A percentile compares a stretch with the other conserved stretches of the same genome.
phyloP scores from a whole-genome alignment of 306 rosid genomes.

The Rosa rugosa region DNA sequence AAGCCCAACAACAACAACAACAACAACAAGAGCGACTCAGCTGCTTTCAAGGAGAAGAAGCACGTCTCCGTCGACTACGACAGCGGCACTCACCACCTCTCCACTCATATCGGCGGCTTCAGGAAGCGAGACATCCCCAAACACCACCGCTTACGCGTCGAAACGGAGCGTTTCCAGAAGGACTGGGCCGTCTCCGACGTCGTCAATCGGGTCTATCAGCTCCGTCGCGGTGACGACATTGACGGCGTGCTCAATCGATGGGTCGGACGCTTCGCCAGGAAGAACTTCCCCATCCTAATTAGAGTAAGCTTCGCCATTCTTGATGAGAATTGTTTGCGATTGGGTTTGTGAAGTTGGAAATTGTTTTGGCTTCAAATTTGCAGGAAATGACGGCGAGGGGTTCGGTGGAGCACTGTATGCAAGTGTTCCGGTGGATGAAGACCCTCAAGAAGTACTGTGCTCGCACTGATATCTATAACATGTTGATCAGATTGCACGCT shows the following conservation, averaged over 20 bases:
- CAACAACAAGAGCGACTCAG: slow-evolving; percentile 24
- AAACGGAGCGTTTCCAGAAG: slow-evolving; percentile 72
- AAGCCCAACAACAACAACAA: slow-evolving; percentile 5
- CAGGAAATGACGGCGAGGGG: slow-evolving; percentile 79
- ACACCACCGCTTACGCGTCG: slow-evolving; percentile 58
- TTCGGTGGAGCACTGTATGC: slow-evolving; percentile 65
- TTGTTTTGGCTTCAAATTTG: neutral
- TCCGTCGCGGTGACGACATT: slow-evolving; percentile 50
- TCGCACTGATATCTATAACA: slow-evolving; percentile 80
- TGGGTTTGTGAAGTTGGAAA: neutral
- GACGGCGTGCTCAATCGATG: slow-evolving; percentile 77
- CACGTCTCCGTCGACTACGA: slow-evolving; percentile 86
- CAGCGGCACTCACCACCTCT: slow-evolving; percentile 56
- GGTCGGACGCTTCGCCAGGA: slow-evolving; percentile 86
- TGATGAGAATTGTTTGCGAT: neutral
- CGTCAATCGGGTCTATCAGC: slow-evolving; percentile 45
- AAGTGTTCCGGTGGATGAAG: slow-evolving; percentile 84
- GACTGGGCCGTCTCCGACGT: slow-evolving; percentile 88
- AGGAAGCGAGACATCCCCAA: slow-evolving; percentile 59
- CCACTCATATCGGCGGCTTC: slow-evolving; percentile 53
- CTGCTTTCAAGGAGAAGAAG: slow-evolving; percentile 60
- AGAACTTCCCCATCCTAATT: slow-evolving; percentile 79
- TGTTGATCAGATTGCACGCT: slow-evolving; percentile 84
- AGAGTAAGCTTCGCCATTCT: slow-evolving; percentile 32
- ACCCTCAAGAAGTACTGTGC: slow-evolving; percentile 73